Percentiles rank a stretch among this genome's conserved stretches.
phyloP scores from a whole-genome alignment of 331 rosid genomes.

The Malus hybrid region DNA sequence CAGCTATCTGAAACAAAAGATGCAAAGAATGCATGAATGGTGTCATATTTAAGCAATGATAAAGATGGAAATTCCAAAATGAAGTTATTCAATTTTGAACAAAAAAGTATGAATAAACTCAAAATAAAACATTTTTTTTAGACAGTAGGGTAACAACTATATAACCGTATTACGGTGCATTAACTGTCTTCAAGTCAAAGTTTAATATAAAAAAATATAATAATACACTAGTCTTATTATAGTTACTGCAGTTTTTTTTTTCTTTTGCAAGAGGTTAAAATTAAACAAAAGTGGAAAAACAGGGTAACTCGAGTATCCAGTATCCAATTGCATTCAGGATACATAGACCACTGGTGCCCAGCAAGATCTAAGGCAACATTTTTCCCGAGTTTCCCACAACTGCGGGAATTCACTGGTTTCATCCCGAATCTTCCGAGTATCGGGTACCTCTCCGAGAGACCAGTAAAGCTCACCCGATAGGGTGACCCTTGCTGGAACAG shows the following conservation, averaged over 20 bases:
- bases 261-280: neutral
- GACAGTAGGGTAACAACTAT: neutral
- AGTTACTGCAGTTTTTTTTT: neutral
- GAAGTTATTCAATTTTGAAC: neutral
- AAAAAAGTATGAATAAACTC: neutral
- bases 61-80: neutral
- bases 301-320: neutral
- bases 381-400: neutral
- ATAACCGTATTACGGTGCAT: neutral
- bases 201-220: too few species aligned
- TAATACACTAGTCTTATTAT: neutral
- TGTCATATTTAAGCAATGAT: neutral
- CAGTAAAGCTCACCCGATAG: too few species aligned
- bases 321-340: neutral
- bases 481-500: too few species aligned
- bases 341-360: neutral
- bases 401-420: too few species aligned
- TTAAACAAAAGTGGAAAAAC: neutral
- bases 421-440: too few species aligned
- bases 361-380: neutral
- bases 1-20: constrained; percentile 54
- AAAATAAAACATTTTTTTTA: neutral
- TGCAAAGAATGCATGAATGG: neutral
- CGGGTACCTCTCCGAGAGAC: too few species aligned
- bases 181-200: neutral